Evolutionary conservation across 768 basidiomycete species (phyloP).

Genomic region (Pleurotus platypus): DNA sequence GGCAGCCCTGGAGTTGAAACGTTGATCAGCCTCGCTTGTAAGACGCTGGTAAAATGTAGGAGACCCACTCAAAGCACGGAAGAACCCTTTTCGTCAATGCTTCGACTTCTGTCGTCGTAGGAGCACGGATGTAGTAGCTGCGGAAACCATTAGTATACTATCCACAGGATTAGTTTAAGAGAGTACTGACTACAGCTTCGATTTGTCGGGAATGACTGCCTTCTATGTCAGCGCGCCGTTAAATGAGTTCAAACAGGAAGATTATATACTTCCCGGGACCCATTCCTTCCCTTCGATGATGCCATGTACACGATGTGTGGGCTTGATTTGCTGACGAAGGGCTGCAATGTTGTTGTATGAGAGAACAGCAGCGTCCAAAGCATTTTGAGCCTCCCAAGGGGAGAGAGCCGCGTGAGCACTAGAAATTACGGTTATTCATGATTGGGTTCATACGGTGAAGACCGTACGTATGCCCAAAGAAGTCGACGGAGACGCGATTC

Average conservation of each 20-base stretch:
- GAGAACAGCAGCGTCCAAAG: constrained; percentile 83
- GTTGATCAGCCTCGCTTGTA: neutral
- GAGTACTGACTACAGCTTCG: constrained; percentile 57
- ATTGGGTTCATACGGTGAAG: no score
- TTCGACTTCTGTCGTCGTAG: constrained; percentile 57
- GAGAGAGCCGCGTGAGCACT: constrained; percentile 78
- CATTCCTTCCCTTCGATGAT: constrained; percentile 74
- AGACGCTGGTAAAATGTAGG: neutral
- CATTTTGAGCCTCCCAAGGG: constrained; percentile 71
- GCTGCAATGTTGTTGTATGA: constrained; percentile 79
- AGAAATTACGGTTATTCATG: neutral
- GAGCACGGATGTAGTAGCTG: constrained; percentile 71
- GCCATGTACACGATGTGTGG: constrained; percentile 77
- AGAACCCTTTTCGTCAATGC: constrained; percentile 55
- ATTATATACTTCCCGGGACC: constrained; percentile 61
- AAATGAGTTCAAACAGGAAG: neutral
- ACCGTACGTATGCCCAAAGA: constrained; percentile 66
- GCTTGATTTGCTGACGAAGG: constrained; percentile 77
- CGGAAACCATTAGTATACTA: no score
- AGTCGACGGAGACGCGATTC: constrained; percentile 58
- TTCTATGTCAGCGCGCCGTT: neutral
- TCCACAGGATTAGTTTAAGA: no score
- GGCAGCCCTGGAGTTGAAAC: constrained; percentile 46
- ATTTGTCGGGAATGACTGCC: constrained; percentile 79
- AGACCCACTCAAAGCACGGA: constrained; percentile 68